Evolutionary conservation across 2,329 filamentous ascomycete genomes (phyloP).

Genomic region (Ceratocystis albifundus): DNA sequence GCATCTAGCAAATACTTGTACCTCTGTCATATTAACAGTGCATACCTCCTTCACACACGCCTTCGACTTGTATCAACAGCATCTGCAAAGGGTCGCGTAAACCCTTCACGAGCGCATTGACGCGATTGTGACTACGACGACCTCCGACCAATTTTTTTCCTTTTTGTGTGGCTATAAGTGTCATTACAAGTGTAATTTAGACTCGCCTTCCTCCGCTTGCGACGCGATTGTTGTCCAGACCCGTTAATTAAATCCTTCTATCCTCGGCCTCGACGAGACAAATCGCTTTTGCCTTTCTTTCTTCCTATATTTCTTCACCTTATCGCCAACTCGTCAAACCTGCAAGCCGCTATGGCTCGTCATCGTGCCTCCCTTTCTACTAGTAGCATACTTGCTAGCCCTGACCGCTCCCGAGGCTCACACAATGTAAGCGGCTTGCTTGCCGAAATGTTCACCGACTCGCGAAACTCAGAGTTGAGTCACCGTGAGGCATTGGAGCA

Average conservation of each 20-base stretch:
- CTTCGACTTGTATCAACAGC: not conserved
- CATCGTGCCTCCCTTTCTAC: constrained; percentile 17
- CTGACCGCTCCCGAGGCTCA: constrained; percentile 32
- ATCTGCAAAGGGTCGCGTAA: not conserved
- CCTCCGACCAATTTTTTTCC: not conserved
- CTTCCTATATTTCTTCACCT: not conserved
- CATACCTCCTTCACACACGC: not conserved
- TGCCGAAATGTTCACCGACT: constrained; percentile 49
- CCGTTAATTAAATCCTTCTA: not conserved
- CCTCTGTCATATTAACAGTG: too few relatives aligned
- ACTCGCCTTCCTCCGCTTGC: not conserved
- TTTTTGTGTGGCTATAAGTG: not conserved
- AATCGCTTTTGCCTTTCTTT: not conserved
- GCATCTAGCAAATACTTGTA: too few relatives aligned
- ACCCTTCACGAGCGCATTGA: not conserved
- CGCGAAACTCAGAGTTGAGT: constrained; percentile 49
- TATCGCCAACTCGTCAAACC: not conserved
- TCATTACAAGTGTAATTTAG: not conserved
- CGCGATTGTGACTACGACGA: not conserved
- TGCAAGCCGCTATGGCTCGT: constrained; percentile 14
- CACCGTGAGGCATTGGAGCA: constrained; percentile 56
- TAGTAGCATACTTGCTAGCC: constrained; percentile 26
- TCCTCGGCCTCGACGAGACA: not conserved
- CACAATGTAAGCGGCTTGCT: constrained; percentile 38
- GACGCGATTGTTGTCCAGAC: not conserved